Evolutionary conservation across 1,284 basidiomycete genomes (phyloP).

Genomic region (Fereydounia khargensis): DNA sequence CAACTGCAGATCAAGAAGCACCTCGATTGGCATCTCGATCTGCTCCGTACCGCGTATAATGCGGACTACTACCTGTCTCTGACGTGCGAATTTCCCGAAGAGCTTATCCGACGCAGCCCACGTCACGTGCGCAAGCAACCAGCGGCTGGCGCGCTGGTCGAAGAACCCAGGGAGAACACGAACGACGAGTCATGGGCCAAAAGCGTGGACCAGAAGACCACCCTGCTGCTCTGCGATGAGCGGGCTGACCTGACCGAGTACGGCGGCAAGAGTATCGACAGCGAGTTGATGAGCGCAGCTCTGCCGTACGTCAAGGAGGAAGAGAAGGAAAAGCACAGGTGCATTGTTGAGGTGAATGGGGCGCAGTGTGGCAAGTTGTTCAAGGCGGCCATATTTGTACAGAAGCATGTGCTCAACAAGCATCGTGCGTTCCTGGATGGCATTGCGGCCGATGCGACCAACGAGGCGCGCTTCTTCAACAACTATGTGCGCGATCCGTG

Average conservation of each 20-base stretch:
- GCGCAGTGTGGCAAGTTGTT: conserved; percentile 49
- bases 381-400: conserved; percentile 43
- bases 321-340: conserved; percentile 46
- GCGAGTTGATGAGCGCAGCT: conserved; percentile 26
- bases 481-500: conserved; percentile 42
- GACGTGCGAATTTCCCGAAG: conserved; percentile 49
- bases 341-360: conserved; percentile 28
- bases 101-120: conserved; percentile 41
- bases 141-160: conserved; percentile 10
- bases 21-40: conserved; percentile 49
- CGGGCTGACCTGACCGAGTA: conserved; percentile 23
- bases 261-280: conserved; percentile 31
- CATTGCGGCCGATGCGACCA: conserved; percentile 3
- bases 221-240: conserved; percentile 24
- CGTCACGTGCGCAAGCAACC: conserved; percentile 36
- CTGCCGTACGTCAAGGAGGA: conserved; percentile 38
- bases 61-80: conserved; percentile 52
- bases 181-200: conserved; percentile 42
- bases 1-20: conserved; percentile 44
- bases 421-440: conserved; percentile 35
- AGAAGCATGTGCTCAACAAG: conserved; percentile 53
- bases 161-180: conserved; percentile 22
- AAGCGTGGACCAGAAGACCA: conserved; percentile 42
- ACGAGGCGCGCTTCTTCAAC: conserved; percentile 29
- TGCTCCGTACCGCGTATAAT: conserved; percentile 47